Conservation (phyloP, 108 stramenopile species). For the Cyclotella choctawhatcheeana region DNA sequence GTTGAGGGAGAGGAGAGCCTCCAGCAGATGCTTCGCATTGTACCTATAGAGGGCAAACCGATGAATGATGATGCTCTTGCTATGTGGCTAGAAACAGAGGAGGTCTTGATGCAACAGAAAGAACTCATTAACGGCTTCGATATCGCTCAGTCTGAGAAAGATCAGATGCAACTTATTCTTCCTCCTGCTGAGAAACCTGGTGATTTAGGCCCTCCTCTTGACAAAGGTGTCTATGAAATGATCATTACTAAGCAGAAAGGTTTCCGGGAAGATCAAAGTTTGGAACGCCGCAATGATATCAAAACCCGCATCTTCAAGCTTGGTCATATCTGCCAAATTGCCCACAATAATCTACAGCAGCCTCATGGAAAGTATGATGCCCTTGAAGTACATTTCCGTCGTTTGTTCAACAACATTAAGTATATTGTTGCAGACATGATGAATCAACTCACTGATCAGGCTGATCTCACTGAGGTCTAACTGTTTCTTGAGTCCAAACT, state of each 20-base stretch:
- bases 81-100: conserved; percentile 85
- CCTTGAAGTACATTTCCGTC: conserved; percentile 85
- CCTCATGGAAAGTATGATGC: conserved; percentile 84
- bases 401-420: conserved; percentile 88
- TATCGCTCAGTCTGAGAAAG: conserved; percentile 77
- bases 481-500: not conserved
- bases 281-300: conserved; percentile 85
- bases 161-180: conserved; percentile 65
- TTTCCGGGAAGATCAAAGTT: conserved; percentile 76
- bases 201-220: conserved; percentile 72
- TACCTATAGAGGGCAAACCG: conserved; percentile 60
- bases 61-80: conserved; percentile 73
- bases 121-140: conserved; percentile 71
- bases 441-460: conserved; percentile 89
- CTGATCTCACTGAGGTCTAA: conserved; percentile 86
- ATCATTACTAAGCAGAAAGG: conserved; percentile 87
- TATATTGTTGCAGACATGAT: conserved; percentile 94
- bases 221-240: conserved; percentile 93
- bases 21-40: conserved; percentile 77
- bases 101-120: conserved; percentile 59
- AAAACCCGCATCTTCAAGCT: conserved; percentile 88
- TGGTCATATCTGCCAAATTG: conserved; percentile 85
- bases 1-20: conserved; percentile 80
- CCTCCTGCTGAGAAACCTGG: conserved; percentile 58
- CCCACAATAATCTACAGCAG: conserved; percentile 93